phyloP scores from a whole-genome alignment of 306 rosid genomes.

The Corylus avellana region DNA sequence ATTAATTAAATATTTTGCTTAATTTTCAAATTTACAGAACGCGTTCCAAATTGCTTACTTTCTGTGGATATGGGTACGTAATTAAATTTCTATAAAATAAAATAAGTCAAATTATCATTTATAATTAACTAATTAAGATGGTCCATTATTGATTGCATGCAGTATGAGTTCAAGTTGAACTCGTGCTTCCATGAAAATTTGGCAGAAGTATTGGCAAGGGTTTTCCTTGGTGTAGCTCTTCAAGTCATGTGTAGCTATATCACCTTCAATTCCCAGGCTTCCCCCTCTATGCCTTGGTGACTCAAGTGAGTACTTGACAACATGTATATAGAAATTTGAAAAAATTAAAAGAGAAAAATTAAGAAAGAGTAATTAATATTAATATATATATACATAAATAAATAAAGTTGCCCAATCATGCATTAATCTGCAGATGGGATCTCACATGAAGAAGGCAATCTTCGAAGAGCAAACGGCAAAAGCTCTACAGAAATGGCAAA shows the following conservation, averaged over 20 bases:
- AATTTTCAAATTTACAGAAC: constrained; percentile 38
- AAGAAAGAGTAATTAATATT: too few relatives aligned
- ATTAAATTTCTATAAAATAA: background rate
- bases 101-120: background rate
- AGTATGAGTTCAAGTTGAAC: constrained; percentile 54
- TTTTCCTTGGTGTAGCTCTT: constrained; percentile 50
- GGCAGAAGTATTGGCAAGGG: constrained; percentile 45
- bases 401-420: background rate
- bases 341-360: too few relatives aligned
- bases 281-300: constrained; percentile 71
- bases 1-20: background rate
- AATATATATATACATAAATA: too few relatives aligned
- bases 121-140: background rate
- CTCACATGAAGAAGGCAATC: constrained; percentile 67
- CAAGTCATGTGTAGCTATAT: constrained; percentile 68
- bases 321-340: too few relatives aligned
- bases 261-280: too few relatives aligned
- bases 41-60: constrained; percentile 69
- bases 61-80: constrained; percentile 58
- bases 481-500: constrained; percentile 70
- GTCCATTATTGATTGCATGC: constrained; percentile 36
- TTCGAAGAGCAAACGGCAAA: constrained; percentile 73
- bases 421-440: constrained; percentile 58
- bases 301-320: constrained; percentile 46
- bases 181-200: constrained; percentile 73